A percentile compares a stretch with the other conserved stretches of the same genome.
These are phyloP conservation scores for Ogataea trehaloabstinens DNA, from an alignment of 805 yeast genomes.

Conservation along the genomic window DNA sequence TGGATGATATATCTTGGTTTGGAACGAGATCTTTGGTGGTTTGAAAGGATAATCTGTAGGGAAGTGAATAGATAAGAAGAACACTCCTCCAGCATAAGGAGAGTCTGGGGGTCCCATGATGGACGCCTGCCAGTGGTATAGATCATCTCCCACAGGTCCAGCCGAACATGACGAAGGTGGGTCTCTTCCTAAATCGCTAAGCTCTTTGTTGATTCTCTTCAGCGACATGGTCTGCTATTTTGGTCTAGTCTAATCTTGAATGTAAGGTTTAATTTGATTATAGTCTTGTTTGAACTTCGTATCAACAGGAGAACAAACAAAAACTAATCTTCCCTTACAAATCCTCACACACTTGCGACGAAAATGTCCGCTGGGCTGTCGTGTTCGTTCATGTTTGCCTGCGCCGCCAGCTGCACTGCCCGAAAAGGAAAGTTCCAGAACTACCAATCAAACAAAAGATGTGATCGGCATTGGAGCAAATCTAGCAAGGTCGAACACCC, in stretches of 20 bases:
- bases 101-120: slow-evolving; percentile 99
- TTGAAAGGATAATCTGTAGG: slow-evolving; percentile 99
- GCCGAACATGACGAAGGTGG: slow-evolving; percentile 99
- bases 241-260: background rate
- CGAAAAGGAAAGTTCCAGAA: slow-evolving; percentile 10
- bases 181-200: slow-evolving; percentile 94
- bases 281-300: background rate
- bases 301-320: background rate
- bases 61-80: slow-evolving; percentile 93
- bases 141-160: slow-evolving; percentile 97
- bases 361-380: background rate
- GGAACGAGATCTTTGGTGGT: slow-evolving; percentile 92
- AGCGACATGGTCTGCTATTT: slow-evolving; percentile 58
- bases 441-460: slow-evolving; percentile 3
- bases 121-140: slow-evolving; percentile 99
- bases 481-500: slow-evolving; percentile 2
- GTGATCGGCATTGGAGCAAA: background rate
- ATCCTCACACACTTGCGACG: background rate
- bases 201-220: slow-evolving; percentile 94
- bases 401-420: background rate
- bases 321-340: background rate
- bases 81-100: slow-evolving; percentile 79
- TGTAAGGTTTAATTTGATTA: background rate
- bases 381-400: background rate
- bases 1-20: slow-evolving; percentile 96